Conservation (phyloP, 345 rosid species). For the Hibiscus tridactylites region DNA sequence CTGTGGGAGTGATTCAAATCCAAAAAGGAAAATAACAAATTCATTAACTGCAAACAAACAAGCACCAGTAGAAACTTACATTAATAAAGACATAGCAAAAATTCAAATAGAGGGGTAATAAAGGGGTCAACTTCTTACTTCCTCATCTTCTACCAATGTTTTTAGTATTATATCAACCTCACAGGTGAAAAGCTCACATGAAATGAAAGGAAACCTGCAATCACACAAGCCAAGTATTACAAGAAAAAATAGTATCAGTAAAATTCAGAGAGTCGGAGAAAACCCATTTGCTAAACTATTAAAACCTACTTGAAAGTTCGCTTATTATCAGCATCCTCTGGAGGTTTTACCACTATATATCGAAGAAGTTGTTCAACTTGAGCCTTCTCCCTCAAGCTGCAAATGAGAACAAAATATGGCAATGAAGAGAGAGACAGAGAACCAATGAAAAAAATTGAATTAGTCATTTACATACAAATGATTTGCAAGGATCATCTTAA, state of each 20-base stretch:
- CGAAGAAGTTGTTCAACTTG: conserved; percentile 75
- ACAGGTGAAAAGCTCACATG: conserved; percentile 90
- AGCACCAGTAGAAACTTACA: conserved; percentile 9
- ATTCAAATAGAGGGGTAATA: neutral
- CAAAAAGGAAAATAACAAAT: conserved; percentile 76
- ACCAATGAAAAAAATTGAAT: neutral
- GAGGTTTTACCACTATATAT: conserved; percentile 73
- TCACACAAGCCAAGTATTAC: neutral
- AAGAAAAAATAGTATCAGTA: neutral
- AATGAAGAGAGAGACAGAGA: conserved; percentile 9
- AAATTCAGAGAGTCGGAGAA: neutral
- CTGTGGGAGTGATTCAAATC: conserved; percentile 53
- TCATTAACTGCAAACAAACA: conserved; percentile 60
- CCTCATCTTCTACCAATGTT: conserved; percentile 87
- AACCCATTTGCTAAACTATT: neutral
- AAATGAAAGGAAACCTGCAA: conserved; percentile 77
- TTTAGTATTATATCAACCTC: conserved; percentile 86
- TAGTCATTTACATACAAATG: neutral
- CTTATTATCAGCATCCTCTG: conserved; percentile 60
- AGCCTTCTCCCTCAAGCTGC: conserved; percentile 70
- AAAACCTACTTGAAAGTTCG: conserved; percentile 62
- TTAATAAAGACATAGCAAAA: conserved; percentile 2
- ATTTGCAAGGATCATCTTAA: neutral
- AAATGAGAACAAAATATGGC: conserved; percentile 12
- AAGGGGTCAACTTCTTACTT: conserved; percentile 38